These are phyloP conservation scores for Alternaria sp. DNA, from an alignment of 2,329 filamentous ascomycete genomes.

Conservation along the genomic window DNA sequence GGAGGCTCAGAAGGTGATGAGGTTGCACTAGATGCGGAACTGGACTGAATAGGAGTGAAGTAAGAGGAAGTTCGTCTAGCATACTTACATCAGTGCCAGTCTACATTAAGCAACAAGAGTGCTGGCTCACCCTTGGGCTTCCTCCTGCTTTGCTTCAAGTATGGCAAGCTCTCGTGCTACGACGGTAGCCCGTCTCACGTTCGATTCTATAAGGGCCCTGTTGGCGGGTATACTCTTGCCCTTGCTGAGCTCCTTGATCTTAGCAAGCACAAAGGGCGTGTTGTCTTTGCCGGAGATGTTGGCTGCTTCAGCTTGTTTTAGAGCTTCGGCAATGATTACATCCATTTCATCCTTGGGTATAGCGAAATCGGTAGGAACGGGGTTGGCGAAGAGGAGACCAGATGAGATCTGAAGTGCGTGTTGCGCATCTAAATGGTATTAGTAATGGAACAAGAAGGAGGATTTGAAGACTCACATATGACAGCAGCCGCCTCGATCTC, in stretches of 20 bases:
- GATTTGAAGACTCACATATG: conserved; percentile 62
- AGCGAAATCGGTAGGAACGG: conserved; percentile 73
- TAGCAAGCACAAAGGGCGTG: conserved; percentile 81
- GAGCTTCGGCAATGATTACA: conserved; percentile 49
- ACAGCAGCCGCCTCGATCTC: conserved; percentile 89
- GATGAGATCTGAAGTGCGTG: conserved; percentile 73
- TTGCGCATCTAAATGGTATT: conserved; percentile 66
- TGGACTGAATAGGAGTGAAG: conserved; percentile 31
- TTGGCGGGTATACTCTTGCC: conserved; percentile 78
- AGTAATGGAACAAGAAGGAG: neutral
- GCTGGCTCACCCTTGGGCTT: conserved; percentile 49
- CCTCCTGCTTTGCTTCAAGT: conserved; percentile 53
- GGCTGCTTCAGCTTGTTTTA: conserved; percentile 45
- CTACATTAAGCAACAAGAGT: conserved; percentile 34
- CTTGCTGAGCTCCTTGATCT: conserved; percentile 79
- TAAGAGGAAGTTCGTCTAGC: conserved; percentile 33
- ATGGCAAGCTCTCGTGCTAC: conserved; percentile 68
- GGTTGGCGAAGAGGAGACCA: conserved; percentile 88
- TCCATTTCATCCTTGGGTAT: conserved; percentile 66
- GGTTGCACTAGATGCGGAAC: conserved; percentile 21
- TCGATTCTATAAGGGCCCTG: conserved; percentile 70
- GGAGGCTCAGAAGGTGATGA: conserved; percentile 15
- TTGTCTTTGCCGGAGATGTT: conserved; percentile 73
- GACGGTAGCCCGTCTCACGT: conserved; percentile 69
- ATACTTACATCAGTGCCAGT: conserved; percentile 50